Evolutionary conservation across 148 eudicot genomes (phyloP).

Genomic region (Diospyros lotus): DNA sequence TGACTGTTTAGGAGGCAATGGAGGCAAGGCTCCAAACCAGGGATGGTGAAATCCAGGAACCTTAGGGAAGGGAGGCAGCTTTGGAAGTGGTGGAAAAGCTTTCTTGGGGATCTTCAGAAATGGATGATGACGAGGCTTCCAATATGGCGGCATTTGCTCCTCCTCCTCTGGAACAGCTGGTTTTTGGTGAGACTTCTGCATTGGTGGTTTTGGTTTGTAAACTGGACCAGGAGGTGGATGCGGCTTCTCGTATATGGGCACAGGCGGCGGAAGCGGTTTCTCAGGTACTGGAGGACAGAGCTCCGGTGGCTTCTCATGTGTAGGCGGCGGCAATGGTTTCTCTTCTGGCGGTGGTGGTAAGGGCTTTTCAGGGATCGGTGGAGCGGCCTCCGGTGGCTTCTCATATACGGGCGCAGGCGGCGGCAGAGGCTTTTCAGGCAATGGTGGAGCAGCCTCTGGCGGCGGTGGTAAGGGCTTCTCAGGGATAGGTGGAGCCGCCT

Average conservation of each 20-base stretch:
- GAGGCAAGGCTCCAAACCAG: slow-evolving; percentile 12
- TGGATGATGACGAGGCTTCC: not conserved
- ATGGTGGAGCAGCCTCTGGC: no score
- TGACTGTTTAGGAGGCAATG: slow-evolving; percentile 11
- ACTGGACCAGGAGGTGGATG: not conserved
- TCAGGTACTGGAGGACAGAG: no score
- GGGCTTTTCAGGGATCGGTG: not conserved
- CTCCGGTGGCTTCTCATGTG: no score
- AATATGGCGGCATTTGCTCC: not conserved
- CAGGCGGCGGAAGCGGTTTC: not conserved
- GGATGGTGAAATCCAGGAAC: slow-evolving; percentile 20
- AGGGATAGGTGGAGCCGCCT: no score
- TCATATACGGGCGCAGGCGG: no score
- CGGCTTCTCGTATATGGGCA: not conserved
- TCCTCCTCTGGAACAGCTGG: not conserved
- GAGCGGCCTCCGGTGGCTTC: no score
- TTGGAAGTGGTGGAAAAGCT: slow-evolving; percentile 1
- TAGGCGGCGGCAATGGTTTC: not conserved
- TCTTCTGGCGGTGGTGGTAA: not conserved
- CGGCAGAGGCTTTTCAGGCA: no score
- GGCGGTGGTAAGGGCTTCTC: no score
- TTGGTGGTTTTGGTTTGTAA: slow-evolving; percentile 10
- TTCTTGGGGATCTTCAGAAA: not conserved
- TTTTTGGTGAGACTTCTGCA: not conserved
- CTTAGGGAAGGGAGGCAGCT: slow-evolving; percentile 14